Conservation (phyloP, 2,329 filamentous ascomycete species). For the Fusarium acutatum region DNA sequence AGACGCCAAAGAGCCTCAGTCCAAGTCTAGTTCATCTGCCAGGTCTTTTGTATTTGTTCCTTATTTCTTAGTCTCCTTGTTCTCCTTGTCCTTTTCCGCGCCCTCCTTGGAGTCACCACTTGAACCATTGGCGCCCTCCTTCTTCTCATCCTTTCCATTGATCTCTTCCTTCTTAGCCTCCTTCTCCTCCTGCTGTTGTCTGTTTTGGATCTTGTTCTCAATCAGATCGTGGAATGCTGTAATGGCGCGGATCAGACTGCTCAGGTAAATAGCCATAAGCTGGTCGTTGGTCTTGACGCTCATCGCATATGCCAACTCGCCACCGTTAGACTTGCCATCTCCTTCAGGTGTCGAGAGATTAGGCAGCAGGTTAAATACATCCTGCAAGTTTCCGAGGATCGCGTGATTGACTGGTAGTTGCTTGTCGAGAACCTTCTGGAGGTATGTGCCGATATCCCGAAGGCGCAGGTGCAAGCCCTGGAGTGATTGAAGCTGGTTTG, state of each 20-base stretch:
- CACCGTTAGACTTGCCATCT: conserved; percentile 71
- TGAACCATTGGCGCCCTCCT: conserved; percentile 56
- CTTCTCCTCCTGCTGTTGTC: conserved; percentile 95
- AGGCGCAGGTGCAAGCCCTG: conserved; percentile 95
- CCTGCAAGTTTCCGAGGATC: conserved; percentile 97
- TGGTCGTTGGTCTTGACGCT: conserved; percentile 99
- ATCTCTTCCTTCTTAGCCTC: conserved; percentile 81
- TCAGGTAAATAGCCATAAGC: conserved; percentile 97
- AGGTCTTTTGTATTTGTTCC: conserved; percentile 2
- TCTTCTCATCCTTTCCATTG: conserved; percentile 68
- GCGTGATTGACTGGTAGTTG: conserved; percentile 96
- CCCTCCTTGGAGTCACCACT: conserved; percentile 60
- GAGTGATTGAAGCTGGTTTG: conserved; percentile 95
- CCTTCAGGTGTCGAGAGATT: conserved; percentile 88
- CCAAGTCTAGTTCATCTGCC: conserved; percentile 30
- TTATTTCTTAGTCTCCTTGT: conserved; percentile 62
- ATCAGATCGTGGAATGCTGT: conserved; percentile 99
- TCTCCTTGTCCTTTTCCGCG: conserved; percentile 62
- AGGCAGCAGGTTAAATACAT: conserved; percentile 97
- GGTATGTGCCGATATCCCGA: conserved; percentile 93
- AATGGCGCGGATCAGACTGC: conserved; percentile 91
- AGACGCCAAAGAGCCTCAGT: conserved; percentile 36
- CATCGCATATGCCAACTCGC: conserved; percentile 94
- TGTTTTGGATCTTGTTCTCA: conserved; percentile 99
- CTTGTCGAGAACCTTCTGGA: conserved; percentile 93